Conservation (phyloP, 352 stramenopile species). For the Globisporangium parvum region DNA sequence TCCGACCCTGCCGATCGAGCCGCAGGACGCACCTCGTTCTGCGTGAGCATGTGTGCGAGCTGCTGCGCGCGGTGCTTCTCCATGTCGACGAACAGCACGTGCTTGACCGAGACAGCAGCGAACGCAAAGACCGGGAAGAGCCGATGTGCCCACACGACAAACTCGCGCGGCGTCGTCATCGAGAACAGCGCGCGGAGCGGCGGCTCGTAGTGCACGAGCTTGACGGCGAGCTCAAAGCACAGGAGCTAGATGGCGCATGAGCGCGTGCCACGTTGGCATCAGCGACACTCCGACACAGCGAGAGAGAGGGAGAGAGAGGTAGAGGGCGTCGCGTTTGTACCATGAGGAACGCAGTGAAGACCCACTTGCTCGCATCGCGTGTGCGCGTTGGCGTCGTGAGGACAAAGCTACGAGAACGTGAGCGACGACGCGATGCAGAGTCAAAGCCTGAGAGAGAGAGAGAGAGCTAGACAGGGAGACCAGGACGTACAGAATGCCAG, state of each 20-base stretch:
- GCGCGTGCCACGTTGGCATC: neutral
- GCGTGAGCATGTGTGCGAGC: constrained; percentile 41
- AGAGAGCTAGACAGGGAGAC: neutral
- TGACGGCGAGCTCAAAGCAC: constrained; percentile 44
- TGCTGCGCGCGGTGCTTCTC: constrained; percentile 44
- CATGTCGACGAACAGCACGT: constrained; percentile 53
- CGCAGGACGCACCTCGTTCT: constrained; percentile 30
- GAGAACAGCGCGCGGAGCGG: constrained; percentile 32
- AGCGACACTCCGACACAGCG: too few species aligned
- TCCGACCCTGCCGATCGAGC: neutral
- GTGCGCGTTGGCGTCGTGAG: constrained; percentile 39
- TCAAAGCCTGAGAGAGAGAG: neutral
- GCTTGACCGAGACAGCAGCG: constrained; percentile 34
- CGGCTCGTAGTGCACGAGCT: constrained; percentile 51
- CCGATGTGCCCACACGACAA: constrained; percentile 48
- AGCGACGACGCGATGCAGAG: neutral
- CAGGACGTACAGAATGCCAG: constrained; percentile 45
- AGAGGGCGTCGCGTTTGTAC: constrained; percentile 1
- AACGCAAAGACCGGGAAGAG: constrained; percentile 49
- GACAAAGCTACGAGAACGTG: constrained; percentile 25
- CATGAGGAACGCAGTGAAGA: constrained; percentile 32
- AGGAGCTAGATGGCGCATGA: constrained; percentile 26
- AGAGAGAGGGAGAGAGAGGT: too few species aligned
- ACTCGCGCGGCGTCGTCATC: constrained; percentile 51
- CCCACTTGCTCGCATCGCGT: constrained; percentile 37